Evolutionary conservation across 1,284 basidiomycete species (phyloP).

Genomic region (Fomitopsis pinicola): DNA sequence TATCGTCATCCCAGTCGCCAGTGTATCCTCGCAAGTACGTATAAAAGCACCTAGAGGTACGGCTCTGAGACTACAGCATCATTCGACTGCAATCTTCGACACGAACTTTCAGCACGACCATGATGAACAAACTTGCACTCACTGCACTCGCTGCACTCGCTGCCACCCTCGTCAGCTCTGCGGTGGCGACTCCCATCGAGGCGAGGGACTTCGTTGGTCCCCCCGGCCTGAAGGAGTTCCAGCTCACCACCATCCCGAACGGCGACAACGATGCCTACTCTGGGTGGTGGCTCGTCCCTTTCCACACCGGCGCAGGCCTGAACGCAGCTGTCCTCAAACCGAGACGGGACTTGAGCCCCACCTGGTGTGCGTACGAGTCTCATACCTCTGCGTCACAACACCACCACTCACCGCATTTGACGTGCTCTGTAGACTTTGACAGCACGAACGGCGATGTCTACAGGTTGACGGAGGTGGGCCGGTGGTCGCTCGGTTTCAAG

Average conservation of each 20-base stretch:
- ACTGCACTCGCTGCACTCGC: background rate
- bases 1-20: too few species aligned
- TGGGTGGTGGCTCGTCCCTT: background rate
- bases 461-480: background rate
- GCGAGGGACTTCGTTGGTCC: background rate
- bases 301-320: background rate
- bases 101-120: background rate
- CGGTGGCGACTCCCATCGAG: background rate
- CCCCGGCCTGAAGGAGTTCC: background rate
- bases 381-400: background rate
- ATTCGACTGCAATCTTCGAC: too few species aligned
- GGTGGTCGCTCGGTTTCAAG: background rate
- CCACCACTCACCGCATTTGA: background rate
- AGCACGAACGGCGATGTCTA: background rate
- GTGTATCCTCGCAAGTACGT: too few species aligned
- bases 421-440: background rate
- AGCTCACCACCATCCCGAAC: background rate
- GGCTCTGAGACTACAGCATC: too few species aligned
- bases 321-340: background rate
- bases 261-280: background rate
- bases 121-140: background rate
- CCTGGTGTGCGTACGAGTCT: background rate
- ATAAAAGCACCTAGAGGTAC: too few species aligned
- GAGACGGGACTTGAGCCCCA: background rate
- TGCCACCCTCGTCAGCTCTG: background rate